Evolutionary conservation across 1,139 yeast species (phyloP).

Genomic region (Geotrichum candidum): DNA sequence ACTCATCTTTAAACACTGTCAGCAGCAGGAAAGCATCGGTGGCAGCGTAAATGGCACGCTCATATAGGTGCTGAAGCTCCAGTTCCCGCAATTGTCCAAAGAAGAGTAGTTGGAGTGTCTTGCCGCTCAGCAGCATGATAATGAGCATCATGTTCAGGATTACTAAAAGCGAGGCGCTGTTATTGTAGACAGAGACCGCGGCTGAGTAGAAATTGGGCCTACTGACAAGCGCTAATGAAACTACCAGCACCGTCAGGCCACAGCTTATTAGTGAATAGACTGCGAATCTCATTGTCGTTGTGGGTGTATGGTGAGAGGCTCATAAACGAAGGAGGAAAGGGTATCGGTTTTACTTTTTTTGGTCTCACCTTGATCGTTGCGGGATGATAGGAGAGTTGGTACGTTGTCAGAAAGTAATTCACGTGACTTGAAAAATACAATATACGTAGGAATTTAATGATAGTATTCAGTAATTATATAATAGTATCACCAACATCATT

Average conservation of each 20-base stretch:
- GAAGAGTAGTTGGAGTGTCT: constrained; percentile 44
- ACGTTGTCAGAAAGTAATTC: neutral
- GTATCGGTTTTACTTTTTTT: no score
- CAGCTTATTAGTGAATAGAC: constrained; percentile 20
- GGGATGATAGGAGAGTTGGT: neutral
- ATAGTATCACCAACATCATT: neutral
- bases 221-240: constrained; percentile 33
- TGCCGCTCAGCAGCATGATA: constrained; percentile 40
- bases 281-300: constrained; percentile 23
- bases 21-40: constrained; percentile 61
- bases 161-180: constrained; percentile 38
- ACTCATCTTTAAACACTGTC: constrained; percentile 53
- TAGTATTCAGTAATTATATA: neutral
- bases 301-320: neutral
- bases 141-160: constrained; percentile 42
- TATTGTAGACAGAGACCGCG: constrained; percentile 42
- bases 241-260: constrained; percentile 31
- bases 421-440: neutral
- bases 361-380: neutral
- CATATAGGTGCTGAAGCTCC: constrained; percentile 74
- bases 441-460: neutral
- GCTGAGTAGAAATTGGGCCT: constrained; percentile 44
- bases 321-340: neutral
- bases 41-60: constrained; percentile 58
- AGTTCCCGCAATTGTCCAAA: constrained; percentile 73